These are phyloP conservation scores for Sarocladium kiliense DNA, from an alignment of 2,329 filamentous ascomycete genomes.

Conservation along the genomic window DNA sequence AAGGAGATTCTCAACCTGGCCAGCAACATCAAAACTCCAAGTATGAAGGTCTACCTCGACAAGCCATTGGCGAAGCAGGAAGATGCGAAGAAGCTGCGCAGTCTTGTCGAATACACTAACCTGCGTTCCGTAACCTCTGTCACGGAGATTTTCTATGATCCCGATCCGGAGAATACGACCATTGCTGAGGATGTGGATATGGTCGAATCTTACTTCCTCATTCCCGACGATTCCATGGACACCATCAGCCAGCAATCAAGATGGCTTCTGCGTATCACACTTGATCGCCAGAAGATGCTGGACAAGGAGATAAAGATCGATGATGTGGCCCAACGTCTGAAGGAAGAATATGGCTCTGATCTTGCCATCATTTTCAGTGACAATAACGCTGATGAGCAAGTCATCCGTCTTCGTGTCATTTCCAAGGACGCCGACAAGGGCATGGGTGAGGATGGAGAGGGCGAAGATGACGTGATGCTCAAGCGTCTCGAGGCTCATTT, in stretches of 20 bases:
- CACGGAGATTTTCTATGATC: slow-evolving; percentile 97
- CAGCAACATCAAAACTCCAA: slow-evolving; percentile 96
- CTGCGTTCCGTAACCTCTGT: slow-evolving; percentile 84
- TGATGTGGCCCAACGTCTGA: slow-evolving; percentile 85
- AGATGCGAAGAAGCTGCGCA: slow-evolving; percentile 78
- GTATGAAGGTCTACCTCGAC: slow-evolving; percentile 87
- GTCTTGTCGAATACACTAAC: slow-evolving; percentile 89
- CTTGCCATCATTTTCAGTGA: slow-evolving; percentile 94
- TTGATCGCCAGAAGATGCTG: slow-evolving; percentile 89
- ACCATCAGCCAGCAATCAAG: slow-evolving; percentile 73
- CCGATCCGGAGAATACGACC: slow-evolving; percentile 77
- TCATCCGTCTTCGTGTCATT: slow-evolving; percentile 86
- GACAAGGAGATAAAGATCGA: slow-evolving; percentile 91
- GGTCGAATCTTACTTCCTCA: slow-evolving; percentile 94
- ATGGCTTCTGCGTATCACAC: slow-evolving; percentile 89
- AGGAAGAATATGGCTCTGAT: slow-evolving; percentile 79
- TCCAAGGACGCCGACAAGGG: slow-evolving; percentile 64
- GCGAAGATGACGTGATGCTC: slow-evolving; percentile 84
- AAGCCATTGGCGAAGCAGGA: slow-evolving; percentile 64
- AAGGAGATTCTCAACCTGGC: slow-evolving; percentile 99
- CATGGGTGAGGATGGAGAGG: slow-evolving; percentile 63
- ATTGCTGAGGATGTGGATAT: slow-evolving; percentile 88
- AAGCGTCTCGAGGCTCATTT: slow-evolving; percentile 90
- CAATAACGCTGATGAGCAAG: slow-evolving; percentile 92
- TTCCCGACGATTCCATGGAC: slow-evolving; percentile 69